These are phyloP conservation scores for Scolecobasidium constrictum DNA, from an alignment of 2,329 filamentous ascomycete species.

Conservation along the genomic window DNA sequence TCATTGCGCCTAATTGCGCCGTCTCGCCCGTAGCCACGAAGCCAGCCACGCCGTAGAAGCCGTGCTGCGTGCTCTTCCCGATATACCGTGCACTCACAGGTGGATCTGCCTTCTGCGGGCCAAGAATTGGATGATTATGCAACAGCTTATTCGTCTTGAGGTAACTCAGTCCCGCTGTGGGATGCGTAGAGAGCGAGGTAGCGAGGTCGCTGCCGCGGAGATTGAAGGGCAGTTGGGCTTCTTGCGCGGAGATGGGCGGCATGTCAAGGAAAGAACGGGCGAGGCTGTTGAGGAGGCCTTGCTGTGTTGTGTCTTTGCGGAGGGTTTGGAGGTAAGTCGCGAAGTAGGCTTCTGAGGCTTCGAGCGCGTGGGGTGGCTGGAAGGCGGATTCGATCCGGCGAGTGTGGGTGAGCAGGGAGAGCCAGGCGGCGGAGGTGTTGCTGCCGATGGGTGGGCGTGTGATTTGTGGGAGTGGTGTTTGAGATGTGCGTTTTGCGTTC, in stretches of 20 bases:
- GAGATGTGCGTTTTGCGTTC: no score
- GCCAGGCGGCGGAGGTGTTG: background rate
- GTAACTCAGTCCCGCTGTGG: constrained; percentile 54
- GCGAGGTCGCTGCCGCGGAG: constrained; percentile 20
- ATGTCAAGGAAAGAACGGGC: constrained; percentile 48
- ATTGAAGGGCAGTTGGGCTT: background rate
- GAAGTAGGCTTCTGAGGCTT: background rate
- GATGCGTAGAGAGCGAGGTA: constrained; percentile 49
- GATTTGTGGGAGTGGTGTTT: background rate
- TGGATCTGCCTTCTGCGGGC: constrained; percentile 45
- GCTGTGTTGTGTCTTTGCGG: constrained; percentile 37
- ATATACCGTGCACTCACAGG: constrained; percentile 46
- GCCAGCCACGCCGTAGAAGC: background rate
- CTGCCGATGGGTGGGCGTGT: background rate
- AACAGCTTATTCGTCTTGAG: constrained; percentile 43
- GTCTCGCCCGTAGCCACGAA: background rate
- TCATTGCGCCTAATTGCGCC: no score
- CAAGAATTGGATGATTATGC: constrained; percentile 49
- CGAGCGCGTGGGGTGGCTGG: background rate
- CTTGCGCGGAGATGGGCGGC: constrained; percentile 25
- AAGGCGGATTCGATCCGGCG: background rate
- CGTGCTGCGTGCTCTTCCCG: background rate
- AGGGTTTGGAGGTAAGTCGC: constrained; percentile 16
- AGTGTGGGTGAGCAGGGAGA: no score
- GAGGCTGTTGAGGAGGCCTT: constrained; percentile 39